These are phyloP conservation scores for Podospora comata DNA, from an alignment of 495 filamentous ascomycete genomes.

Conservation along the genomic window DNA sequence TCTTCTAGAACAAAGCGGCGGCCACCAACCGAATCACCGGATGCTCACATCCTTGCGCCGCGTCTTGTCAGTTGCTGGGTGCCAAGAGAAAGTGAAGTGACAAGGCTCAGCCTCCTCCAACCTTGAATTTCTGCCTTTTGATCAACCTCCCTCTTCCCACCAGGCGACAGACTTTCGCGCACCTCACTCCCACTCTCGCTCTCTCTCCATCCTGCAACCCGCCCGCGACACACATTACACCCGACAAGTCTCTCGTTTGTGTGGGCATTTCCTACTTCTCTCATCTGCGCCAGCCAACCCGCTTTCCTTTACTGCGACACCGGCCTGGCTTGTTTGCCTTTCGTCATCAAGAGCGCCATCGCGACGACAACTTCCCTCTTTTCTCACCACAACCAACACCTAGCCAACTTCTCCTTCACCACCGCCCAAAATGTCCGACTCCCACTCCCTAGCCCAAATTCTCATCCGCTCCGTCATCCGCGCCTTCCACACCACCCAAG, in stretches of 20 bases:
- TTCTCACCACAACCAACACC: neutral
- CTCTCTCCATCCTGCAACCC: neutral
- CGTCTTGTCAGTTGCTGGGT: neutral
- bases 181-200: neutral
- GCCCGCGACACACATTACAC: neutral
- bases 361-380: neutral
- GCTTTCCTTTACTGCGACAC: neutral
- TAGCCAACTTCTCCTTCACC: neutral
- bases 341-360: neutral
- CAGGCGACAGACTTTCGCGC: neutral
- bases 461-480: constrained; percentile 86
- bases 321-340: neutral
- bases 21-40: neutral
- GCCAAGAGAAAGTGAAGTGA: neutral
- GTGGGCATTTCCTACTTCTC: neutral
- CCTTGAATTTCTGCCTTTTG: neutral
- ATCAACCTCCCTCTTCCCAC: neutral
- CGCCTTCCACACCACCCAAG: constrained; percentile 86
- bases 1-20: neutral
- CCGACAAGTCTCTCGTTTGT: neutral
- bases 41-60: neutral
- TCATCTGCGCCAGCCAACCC: no score
- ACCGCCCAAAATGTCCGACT: constrained; percentile 58
- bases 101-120: neutral
- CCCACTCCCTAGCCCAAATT: constrained; percentile 60